These are phyloP conservation scores for Eragrostis curvula DNA, from an alignment of 176 grass and related monocot genomes.

Conservation along the genomic window DNA sequence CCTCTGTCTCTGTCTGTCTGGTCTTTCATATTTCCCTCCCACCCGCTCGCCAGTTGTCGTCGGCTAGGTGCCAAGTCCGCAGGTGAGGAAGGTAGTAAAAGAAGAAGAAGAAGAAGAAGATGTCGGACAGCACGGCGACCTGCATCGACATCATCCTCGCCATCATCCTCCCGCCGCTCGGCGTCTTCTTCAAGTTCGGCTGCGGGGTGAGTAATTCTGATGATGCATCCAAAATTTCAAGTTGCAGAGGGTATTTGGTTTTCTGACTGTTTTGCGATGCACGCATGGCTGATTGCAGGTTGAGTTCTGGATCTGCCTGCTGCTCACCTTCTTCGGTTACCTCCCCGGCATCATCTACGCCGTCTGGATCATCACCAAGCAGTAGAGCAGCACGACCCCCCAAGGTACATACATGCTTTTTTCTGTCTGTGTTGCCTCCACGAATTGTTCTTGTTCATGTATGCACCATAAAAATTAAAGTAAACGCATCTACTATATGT, in stretches of 20 bases:
- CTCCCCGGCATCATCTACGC: constrained; percentile 95
- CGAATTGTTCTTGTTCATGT: too few species aligned
- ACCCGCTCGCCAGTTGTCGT: not conserved
- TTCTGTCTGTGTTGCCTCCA: too few species aligned
- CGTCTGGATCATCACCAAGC: constrained; percentile 47
- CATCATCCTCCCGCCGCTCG: constrained; percentile 93
- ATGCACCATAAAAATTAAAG: not conserved
- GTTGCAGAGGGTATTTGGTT: not conserved
- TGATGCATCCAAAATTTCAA: not conserved
- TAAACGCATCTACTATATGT: not conserved
- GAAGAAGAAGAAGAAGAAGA: constrained; percentile 2
- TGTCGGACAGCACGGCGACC: constrained; percentile 70
- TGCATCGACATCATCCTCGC: constrained; percentile 95
- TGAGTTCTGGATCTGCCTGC: constrained; percentile 91
- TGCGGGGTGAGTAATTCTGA: constrained; percentile 50
- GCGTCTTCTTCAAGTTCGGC: constrained; percentile 92
- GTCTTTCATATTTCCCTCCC: not conserved
- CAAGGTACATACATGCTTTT: not conserved
- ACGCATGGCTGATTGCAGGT: constrained; percentile 36
- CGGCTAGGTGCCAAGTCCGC: not conserved
- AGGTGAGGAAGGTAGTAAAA: not conserved
- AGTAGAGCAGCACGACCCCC: not conserved
- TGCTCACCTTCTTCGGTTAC: constrained; percentile 79
- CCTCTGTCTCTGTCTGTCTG: not conserved
- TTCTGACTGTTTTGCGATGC: not conserved